Evolutionary conservation across 805 yeast species (phyloP).

Genomic region (Debaryomyces prosopidis): DNA sequence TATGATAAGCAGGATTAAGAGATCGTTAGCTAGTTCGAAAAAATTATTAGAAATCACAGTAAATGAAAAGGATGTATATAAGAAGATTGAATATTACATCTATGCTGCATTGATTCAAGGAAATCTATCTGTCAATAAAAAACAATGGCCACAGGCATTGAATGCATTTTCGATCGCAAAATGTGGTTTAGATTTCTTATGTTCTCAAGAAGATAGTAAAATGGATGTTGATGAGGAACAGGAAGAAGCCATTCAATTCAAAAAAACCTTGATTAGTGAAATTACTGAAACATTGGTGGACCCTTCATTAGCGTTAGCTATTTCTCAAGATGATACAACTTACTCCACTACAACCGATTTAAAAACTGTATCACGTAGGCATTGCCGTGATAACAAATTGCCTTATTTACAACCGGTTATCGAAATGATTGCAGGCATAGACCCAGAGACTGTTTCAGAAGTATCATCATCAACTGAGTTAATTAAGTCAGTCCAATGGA

Average conservation of each 20-base stretch:
- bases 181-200: conserved; percentile 57
- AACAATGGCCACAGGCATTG: conserved; percentile 56
- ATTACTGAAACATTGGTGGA: conserved; percentile 60
- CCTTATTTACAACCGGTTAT: conserved; percentile 43
- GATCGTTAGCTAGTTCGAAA: conserved; percentile 48
- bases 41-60: conserved; percentile 43
- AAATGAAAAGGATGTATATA: conserved; percentile 35
- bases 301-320: conserved; percentile 60
- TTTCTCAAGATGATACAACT: conserved; percentile 39
- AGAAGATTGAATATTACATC: conserved; percentile 31
- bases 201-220: conserved; percentile 7
- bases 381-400: conserved; percentile 30
- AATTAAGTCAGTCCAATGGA: conserved; percentile 46
- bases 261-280: conserved; percentile 51
- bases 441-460: conserved; percentile 37
- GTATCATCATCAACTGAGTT: conserved; percentile 25
- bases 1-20: conserved; percentile 65
- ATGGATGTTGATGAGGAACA: conserved; percentile 19
- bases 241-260: conserved; percentile 17
- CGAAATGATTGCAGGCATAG: conserved; percentile 37
- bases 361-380: conserved; percentile 47
- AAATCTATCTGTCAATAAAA: conserved; percentile 48
- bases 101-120: conserved; percentile 54
- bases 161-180: conserved; percentile 59
- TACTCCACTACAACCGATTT: conserved; percentile 43